These are phyloP conservation scores for Macadamia integrifolia DNA, from an alignment of 164 flowering plant genomes.

Conservation along the genomic window DNA sequence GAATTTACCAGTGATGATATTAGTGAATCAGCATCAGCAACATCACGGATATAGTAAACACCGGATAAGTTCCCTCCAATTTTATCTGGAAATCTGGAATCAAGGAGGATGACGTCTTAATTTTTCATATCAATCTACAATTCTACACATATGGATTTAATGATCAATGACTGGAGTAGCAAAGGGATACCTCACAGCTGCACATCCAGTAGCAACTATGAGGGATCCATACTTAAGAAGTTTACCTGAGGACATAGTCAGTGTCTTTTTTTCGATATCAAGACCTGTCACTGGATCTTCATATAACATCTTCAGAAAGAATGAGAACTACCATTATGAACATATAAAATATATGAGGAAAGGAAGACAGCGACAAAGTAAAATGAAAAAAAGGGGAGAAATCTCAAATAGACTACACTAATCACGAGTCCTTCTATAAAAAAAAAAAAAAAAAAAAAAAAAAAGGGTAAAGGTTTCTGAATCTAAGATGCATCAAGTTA, in stretches of 20 bases:
- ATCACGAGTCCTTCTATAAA: too few relatives aligned
- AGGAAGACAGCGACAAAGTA: neutral
- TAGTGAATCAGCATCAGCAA: conserved; percentile 93
- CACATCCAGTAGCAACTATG: conserved; percentile 83
- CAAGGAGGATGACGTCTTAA: neutral
- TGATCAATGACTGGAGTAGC: conserved; percentile 1
- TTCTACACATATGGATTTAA: neutral
- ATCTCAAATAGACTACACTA: too few relatives aligned
- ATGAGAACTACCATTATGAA: neutral
- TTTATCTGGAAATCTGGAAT: conserved; percentile 77
- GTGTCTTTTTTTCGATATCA: conserved; percentile 64
- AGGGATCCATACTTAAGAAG: conserved; percentile 83
- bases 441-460: too few relatives aligned
- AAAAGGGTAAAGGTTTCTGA: neutral
- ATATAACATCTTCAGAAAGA: conserved; percentile 55
- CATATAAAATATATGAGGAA: conserved; percentile 1
- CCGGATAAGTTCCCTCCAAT: conserved; percentile 92
- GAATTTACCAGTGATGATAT: conserved; percentile 66
- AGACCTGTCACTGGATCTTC: conserved; percentile 72
- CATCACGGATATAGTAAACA: conserved; percentile 89
- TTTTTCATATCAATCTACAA: too few relatives aligned
- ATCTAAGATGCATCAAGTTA: neutral
- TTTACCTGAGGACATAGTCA: conserved; percentile 73
- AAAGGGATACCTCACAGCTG: conserved; percentile 66
- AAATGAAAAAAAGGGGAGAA: too few relatives aligned